Percentiles rank a stretch among this genome's conserved stretches.
Evolutionary conservation across 225 moss, liverwort and hornwort genomes (phyloP).

Genomic region (Thuidium tamariscinum): DNA sequence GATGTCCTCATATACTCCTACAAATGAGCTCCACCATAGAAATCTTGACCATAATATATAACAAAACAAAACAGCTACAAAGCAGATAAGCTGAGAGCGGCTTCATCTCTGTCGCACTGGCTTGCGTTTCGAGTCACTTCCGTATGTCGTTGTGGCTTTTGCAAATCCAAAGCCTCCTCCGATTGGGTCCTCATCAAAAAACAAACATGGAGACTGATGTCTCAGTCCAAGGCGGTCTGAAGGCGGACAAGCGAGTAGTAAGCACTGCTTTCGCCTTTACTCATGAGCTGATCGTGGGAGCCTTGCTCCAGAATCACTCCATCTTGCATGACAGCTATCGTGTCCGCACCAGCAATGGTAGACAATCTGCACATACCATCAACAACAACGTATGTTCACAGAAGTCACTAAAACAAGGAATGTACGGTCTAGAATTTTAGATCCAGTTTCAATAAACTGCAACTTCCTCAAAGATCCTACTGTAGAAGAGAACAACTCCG

Average conservation of each 20-base stretch:
- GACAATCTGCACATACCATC: slow-evolving; percentile 33
- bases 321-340: slow-evolving; percentile 63
- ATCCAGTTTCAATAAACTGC: not conserved
- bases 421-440: not conserved
- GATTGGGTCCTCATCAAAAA: not conserved
- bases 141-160: no score
- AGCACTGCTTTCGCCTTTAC: slow-evolving; percentile 63
- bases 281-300: slow-evolving; percentile 50
- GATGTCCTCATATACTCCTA: not conserved
- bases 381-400: not conserved
- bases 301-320: slow-evolving; percentile 78
- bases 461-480: not conserved
- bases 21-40: not conserved
- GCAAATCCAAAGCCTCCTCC: not conserved
- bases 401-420: not conserved
- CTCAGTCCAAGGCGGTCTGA: slow-evolving; percentile 24
- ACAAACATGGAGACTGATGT: not conserved
- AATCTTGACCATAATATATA: not conserved
- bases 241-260: slow-evolving; percentile 68
- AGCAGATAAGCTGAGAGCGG: not conserved
- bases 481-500: not conserved
- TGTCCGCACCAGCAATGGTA: slow-evolving; percentile 41
- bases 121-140: not conserved
- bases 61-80: not conserved
- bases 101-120: not conserved